phyloP scores from a whole-genome alignment of 1,284 basidiomycete species.

The Earliella scabrosa region DNA sequence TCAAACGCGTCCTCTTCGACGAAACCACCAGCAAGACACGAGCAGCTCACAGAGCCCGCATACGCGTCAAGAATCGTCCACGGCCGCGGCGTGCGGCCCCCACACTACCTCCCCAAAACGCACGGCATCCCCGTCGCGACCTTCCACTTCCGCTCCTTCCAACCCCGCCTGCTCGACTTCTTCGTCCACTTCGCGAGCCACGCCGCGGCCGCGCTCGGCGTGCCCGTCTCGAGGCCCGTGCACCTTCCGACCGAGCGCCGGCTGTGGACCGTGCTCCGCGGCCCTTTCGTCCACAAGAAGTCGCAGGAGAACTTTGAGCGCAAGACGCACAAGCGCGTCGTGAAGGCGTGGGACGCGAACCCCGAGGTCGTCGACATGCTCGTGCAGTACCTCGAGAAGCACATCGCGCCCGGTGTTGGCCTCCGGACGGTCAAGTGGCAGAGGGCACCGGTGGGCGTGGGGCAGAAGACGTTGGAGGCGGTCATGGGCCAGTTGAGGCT shows the following conservation, averaged over 20 bases:
- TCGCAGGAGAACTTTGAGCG: conserved; percentile 95
- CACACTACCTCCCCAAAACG: conserved; percentile 62
- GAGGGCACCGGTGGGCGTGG: conserved; percentile 69
- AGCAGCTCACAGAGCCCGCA: conserved; percentile 12
- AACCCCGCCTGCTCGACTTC: conserved; percentile 71
- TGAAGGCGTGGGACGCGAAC: conserved; percentile 93
- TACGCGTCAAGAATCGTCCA: conserved; percentile 52
- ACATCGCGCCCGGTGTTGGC: conserved; percentile 87
- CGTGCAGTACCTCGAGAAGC: conserved; percentile 80
- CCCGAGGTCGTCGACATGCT: conserved; percentile 81
- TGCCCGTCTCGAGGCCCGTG: conserved; percentile 77
- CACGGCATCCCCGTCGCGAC: conserved; percentile 83
- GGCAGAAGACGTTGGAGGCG: conserved; percentile 47
- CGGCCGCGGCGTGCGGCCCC: conserved; percentile 58
- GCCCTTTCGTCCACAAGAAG: conserved; percentile 95
- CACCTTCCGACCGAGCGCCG: conserved; percentile 78
- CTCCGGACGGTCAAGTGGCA: conserved; percentile 85
- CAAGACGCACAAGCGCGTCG: conserved; percentile 79
- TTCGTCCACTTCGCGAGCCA: conserved; percentile 87
- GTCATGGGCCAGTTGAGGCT: conserved; percentile 35
- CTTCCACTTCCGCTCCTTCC: conserved; percentile 85
- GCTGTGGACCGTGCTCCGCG: conserved; percentile 87
- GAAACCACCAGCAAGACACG: not conserved
- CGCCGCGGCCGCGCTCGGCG: conserved; percentile 82
- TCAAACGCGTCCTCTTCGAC: conserved; percentile 8